Evolutionary conservation across 306 rosid genomes (phyloP).

Genomic region (Medicago ruthenica): DNA sequence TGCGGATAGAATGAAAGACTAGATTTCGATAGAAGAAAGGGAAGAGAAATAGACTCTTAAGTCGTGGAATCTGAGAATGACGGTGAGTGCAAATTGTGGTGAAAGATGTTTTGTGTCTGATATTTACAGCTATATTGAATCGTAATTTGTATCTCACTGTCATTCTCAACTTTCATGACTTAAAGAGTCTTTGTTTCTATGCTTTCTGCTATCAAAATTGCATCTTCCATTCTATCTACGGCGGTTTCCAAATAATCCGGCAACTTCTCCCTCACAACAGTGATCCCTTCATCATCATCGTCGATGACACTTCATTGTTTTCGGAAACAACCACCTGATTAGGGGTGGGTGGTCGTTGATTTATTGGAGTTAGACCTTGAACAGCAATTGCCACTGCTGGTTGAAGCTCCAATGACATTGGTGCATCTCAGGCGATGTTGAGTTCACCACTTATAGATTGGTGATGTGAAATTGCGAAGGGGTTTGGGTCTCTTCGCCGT

Average conservation of each 20-base stretch:
- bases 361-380: slow-evolving; percentile 41
- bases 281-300: slow-evolving; percentile 61
- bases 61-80: no score
- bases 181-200: neutral
- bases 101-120: no score
- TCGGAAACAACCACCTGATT: no score
- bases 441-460: slow-evolving; percentile 66
- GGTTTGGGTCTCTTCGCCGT: slow-evolving; percentile 56
- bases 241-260: slow-evolving; percentile 65
- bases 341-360: neutral
- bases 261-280: slow-evolving; percentile 70
- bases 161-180: neutral
- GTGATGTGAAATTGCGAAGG: slow-evolving; percentile 75
- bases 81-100: no score
- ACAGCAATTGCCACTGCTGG: slow-evolving; percentile 46
- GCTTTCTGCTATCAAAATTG: slow-evolving; percentile 44
- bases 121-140: no score
- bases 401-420: slow-evolving; percentile 30
- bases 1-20: no score
- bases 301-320: no score
- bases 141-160: no score
- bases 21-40: no score
- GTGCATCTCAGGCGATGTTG: slow-evolving; percentile 52
- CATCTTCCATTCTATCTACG: slow-evolving; percentile 65
- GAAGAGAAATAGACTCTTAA: no score